These are phyloP conservation scores for Penicillium sp. DNA, from an alignment of 2,329 filamentous ascomycete genomes.

Conservation along the genomic window DNA sequence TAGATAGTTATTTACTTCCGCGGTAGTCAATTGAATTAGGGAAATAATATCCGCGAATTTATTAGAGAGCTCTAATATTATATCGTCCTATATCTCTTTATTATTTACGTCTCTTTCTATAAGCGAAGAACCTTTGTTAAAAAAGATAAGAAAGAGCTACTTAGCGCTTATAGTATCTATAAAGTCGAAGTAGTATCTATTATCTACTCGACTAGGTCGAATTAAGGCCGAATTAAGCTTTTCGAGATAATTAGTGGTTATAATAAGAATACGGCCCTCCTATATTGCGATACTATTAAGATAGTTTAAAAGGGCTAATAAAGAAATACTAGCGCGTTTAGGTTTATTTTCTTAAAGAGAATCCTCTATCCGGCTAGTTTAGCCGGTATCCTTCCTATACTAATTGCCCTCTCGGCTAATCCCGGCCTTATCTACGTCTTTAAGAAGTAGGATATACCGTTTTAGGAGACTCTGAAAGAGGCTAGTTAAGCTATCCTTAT, in stretches of 20 bases:
- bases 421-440: not conserved
- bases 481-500: not conserved
- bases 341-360: not conserved
- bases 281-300: not conserved
- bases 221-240: not conserved
- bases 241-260: not conserved
- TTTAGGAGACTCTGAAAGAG: not conserved
- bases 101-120: no score
- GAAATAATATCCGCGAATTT: no score
- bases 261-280: not conserved
- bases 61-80: no score
- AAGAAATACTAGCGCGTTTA: not conserved
- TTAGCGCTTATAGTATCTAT: not conserved
- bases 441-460: not conserved
- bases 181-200: not conserved
- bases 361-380: not conserved
- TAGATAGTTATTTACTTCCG: no score
- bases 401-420: not conserved
- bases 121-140: no score
- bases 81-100: no score
- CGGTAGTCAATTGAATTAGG: no score
- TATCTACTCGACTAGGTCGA: not conserved
- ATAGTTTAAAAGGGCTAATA: not conserved
- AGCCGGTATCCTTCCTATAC: not conserved
- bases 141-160: not conserved